phyloP scores from a whole-genome alignment of 1,284 basidiomycete species.

The Phellinidium pouzarii region DNA sequence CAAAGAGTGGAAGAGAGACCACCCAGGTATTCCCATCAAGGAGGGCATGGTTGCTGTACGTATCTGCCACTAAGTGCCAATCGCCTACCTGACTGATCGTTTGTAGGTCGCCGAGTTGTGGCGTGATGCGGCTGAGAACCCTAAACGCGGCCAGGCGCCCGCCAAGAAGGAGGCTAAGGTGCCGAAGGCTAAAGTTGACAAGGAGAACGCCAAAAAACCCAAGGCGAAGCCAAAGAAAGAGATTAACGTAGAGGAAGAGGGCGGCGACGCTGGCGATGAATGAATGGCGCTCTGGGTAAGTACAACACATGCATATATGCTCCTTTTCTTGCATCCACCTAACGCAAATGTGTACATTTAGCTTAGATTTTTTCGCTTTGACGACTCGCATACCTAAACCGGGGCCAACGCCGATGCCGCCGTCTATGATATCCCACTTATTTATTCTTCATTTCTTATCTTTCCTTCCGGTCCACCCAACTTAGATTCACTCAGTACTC shows the following conservation, averaged over 20 bases:
- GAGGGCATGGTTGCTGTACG: conserved; percentile 47
- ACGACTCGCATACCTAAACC: background rate
- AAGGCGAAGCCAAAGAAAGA: conserved; percentile 23
- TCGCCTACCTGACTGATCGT: conserved; percentile 1
- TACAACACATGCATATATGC: background rate
- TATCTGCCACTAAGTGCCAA: conserved; percentile 6
- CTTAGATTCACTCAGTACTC: background rate
- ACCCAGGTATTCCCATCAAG: conserved; percentile 40
- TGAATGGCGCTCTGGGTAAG: background rate
- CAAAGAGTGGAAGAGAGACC: conserved; percentile 45
- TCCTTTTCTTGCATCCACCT: background rate
- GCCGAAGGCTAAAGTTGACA: conserved; percentile 27
- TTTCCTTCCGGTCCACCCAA: background rate
- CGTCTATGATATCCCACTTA: conserved; percentile 1
- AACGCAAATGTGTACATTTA: background rate
- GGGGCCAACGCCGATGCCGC: background rate
- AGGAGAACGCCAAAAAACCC: conserved; percentile 18
- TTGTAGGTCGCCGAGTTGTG: conserved; percentile 46
- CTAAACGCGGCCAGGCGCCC: conserved; percentile 45
- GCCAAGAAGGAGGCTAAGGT: conserved; percentile 28
- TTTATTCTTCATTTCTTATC: conserved; percentile 2
- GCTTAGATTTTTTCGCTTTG: background rate
- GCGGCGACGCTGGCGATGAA: background rate
- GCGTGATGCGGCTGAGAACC: conserved; percentile 52
- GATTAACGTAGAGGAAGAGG: conserved; percentile 16